Evolutionary conservation across 2,329 filamentous ascomycete genomes (phyloP), one percentile per base, ranked within the genome.

Genomic region (Onygenales sp.): DNA sequence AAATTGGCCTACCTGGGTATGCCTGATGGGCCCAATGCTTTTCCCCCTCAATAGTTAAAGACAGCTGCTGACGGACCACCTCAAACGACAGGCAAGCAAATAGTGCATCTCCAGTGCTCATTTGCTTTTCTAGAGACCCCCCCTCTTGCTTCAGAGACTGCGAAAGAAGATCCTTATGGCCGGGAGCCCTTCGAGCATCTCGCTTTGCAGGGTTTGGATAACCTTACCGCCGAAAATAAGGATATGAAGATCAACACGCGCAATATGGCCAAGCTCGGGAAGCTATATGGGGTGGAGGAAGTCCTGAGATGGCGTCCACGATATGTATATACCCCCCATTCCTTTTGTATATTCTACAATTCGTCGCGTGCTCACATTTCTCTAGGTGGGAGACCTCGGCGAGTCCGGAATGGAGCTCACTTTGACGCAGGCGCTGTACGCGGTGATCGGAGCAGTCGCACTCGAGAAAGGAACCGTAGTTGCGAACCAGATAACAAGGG

Each of bases 301-400:
- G 88, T 96, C 27, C 74, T 95, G 59, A 79, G 93, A 72, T 97
- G 93, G 93, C 88, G 87, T 70, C 93, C 93, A 32, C 83, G 81
- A 73, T 79, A 86, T 74, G 90, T 95, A 75, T 65, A 82, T 68
- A 33, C n/a, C 51, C 33, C 52, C 27, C 46, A 13, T 36, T 14
- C 32, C 13, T 31, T 27, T 49, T 8, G 4, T 17, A 27, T 13
- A 31, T 13, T 34, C 40, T 33, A 36, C n/a, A 10, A 9, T 42
- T 13, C 14, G 31, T 49, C 31, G 14, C 32, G 40, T 49, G 36
- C 40, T 56, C 6, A 51, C 10, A 46, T 43, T 34, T 34, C 43
- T n/a, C 13, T 57, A 84, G 80, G 79, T 83, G 21, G 75, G 84
- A 56, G 84, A 90, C 61, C 77, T 95, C 52, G 68, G 79, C 50